Percentiles rank a stretch among this genome's conserved stretches.
These are phyloP conservation scores for Cryptococcus amylolentus DNA, from an alignment of 1,284 basidiomycete species.

Conservation along the genomic window DNA sequence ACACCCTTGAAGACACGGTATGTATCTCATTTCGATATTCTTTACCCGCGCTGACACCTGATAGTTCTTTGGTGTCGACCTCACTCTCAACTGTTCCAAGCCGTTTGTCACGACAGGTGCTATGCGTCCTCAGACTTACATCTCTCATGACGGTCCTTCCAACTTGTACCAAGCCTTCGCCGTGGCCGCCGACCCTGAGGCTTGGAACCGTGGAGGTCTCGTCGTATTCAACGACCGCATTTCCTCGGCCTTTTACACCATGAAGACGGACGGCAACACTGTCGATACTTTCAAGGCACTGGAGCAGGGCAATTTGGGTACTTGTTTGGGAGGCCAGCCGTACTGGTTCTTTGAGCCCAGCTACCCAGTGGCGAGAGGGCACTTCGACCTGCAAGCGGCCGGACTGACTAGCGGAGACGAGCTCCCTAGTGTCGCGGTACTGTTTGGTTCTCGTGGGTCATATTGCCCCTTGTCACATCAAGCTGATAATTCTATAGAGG, in stretches of 20 bases:
- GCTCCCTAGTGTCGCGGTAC: conserved; percentile 10
- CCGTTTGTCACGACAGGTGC: conserved; percentile 44
- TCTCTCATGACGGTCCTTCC: conserved; percentile 36
- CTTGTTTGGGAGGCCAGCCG: conserved; percentile 25
- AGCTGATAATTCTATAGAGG: conserved; percentile 1
- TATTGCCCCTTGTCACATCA: too few species aligned
- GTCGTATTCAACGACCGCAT: conserved; percentile 43
- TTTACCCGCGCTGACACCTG: neutral
- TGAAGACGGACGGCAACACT: conserved; percentile 35
- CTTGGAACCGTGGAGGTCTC: conserved; percentile 31
- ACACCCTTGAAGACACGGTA: conserved; percentile 42
- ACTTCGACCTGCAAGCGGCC: conserved; percentile 6
- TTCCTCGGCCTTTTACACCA: conserved; percentile 32
- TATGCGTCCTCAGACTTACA: conserved; percentile 42
- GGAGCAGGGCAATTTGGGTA: conserved; percentile 34
- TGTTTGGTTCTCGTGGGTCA: conserved; percentile 13
- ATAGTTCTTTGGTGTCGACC: conserved; percentile 13
- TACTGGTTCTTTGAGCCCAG: conserved; percentile 28
- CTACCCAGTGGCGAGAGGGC: conserved; percentile 10
- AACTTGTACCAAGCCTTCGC: conserved; percentile 40
- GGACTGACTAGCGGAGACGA: conserved; percentile 1
- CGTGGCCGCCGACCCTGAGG: conserved; percentile 22
- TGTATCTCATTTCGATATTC: neutral
- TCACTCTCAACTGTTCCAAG: conserved; percentile 24
- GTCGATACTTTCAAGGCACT: conserved; percentile 41